Evolutionary conservation across 306 rosid species (phyloP).

Genomic region (Cicer cuneatum): DNA sequence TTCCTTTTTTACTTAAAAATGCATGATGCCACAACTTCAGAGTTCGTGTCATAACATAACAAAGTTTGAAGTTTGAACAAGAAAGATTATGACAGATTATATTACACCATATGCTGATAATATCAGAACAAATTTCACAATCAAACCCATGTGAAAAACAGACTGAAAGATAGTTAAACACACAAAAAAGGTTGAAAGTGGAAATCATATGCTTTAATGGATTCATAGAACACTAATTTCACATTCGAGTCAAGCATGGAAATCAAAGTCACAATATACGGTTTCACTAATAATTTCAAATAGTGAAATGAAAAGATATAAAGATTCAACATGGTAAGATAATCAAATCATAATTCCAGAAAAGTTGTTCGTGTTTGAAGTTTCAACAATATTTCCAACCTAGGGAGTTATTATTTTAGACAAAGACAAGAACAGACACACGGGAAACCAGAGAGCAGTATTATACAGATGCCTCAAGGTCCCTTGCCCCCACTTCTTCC

Average conservation of each 20-base stretch:
- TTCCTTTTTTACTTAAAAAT: not conserved
- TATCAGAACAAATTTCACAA: conserved; percentile 10
- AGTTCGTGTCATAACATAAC: conserved; percentile 1
- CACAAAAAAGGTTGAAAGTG: conserved; percentile 15
- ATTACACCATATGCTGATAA: not conserved
- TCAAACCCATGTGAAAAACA: not conserved
- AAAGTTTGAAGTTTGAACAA: not conserved
- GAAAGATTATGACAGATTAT: conserved; percentile 1
- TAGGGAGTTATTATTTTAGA: not conserved
- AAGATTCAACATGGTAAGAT: conserved; percentile 32
- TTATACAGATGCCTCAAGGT: conserved; percentile 6
- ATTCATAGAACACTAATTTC: conserved; percentile 8
- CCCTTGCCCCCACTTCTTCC: not conserved
- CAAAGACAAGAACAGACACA: conserved; percentile 1
- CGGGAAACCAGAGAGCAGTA: conserved; percentile 23
- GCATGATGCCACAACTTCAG: conserved; percentile 15
- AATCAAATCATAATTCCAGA: conserved; percentile 8
- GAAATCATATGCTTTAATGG: conserved; percentile 14
- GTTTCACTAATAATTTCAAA: conserved; percentile 22
- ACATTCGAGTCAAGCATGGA: no score
- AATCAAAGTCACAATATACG: not conserved
- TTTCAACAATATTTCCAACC: conserved; percentile 11
- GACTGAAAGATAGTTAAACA: not conserved
- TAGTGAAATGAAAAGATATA: conserved; percentile 30
- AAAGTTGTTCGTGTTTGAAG: not conserved